phyloP scores from a whole-genome alignment of 345 rosid species.

The Brassica juncea region DNA sequence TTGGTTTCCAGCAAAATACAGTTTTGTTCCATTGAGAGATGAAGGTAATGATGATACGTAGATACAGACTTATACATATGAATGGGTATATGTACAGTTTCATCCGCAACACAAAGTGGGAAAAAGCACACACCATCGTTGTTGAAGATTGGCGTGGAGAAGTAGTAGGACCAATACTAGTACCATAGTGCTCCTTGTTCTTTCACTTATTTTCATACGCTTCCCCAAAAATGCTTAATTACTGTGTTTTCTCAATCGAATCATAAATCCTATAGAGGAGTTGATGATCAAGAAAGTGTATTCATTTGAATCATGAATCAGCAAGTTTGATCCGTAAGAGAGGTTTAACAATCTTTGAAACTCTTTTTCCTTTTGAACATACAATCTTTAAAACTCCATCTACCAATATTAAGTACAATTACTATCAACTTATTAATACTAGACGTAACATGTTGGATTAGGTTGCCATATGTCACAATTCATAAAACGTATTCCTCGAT shows the following conservation, averaged over 20 bases:
- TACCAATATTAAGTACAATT: neutral
- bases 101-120: constrained; percentile 32
- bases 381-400: neutral
- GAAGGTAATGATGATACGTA: constrained; percentile 32
- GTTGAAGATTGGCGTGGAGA: constrained; percentile 38
- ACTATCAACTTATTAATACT: neutral
- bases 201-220: constrained; percentile 28
- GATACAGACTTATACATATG: constrained; percentile 8
- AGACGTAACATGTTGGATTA: neutral
- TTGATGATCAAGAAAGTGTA: neutral
- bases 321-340: neutral
- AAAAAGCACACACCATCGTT: constrained; percentile 34
- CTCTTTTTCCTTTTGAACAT: no score
- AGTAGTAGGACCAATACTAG: constrained; percentile 38
- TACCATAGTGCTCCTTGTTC: constrained; percentile 36
- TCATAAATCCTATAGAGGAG: neutral
- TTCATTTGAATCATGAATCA: neutral
- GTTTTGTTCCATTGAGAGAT: constrained; percentile 28
- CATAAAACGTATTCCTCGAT: neutral
- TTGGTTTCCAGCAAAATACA: constrained; percentile 37
- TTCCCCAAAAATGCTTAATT: constrained; percentile 19
- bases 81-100: constrained; percentile 28
- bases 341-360: neutral
- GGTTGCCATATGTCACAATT: neutral
- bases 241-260: constrained; percentile 17